A percentile compares a stretch with the other conserved stretches of the same genome.
phyloP scores from a whole-genome alignment of 257 asterid genomes.

The Dorcoceras hygrometricum region DNA sequence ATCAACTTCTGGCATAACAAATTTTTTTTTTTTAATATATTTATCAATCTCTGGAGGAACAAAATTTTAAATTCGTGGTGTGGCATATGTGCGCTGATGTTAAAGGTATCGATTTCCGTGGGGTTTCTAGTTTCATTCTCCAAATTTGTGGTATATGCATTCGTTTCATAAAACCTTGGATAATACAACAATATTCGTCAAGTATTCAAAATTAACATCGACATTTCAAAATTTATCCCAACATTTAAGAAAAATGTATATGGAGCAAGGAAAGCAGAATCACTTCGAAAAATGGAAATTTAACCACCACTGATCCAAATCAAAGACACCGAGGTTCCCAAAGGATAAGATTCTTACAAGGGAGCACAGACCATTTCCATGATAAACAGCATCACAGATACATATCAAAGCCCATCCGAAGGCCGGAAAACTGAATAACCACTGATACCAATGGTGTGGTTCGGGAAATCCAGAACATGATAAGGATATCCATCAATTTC shows the following conservation, averaged over 20 bases:
- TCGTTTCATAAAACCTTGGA: no score
- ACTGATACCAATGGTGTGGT: slow-evolving; percentile 46
- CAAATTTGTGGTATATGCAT: no score
- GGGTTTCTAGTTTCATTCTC: no score
- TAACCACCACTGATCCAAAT: slow-evolving; percentile 15
- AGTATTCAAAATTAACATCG: background rate
- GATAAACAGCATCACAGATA: slow-evolving; percentile 14
- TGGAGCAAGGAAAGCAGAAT: slow-evolving; percentile 18
- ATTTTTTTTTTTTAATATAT: no score
- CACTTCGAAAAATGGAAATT: slow-evolving; percentile 33
- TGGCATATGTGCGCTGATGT: no score
- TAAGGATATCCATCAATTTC: slow-evolving; percentile 52
- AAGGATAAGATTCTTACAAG: background rate
- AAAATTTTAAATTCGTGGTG: no score
- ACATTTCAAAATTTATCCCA: background rate
- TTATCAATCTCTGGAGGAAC: no score
- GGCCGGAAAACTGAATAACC: slow-evolving; percentile 67
- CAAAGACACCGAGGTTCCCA: background rate
- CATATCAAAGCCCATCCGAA: slow-evolving; percentile 58
- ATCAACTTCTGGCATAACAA: no score
- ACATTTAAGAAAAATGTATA: slow-evolving; percentile 13
- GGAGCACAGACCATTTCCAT: background rate
- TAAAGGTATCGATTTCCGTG: no score
- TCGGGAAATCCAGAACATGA: slow-evolving; percentile 53
- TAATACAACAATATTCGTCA: no score